These are phyloP conservation scores for Gossypium gossypioides DNA, from an alignment of 441 rosid genomes.

Conservation along the genomic window DNA sequence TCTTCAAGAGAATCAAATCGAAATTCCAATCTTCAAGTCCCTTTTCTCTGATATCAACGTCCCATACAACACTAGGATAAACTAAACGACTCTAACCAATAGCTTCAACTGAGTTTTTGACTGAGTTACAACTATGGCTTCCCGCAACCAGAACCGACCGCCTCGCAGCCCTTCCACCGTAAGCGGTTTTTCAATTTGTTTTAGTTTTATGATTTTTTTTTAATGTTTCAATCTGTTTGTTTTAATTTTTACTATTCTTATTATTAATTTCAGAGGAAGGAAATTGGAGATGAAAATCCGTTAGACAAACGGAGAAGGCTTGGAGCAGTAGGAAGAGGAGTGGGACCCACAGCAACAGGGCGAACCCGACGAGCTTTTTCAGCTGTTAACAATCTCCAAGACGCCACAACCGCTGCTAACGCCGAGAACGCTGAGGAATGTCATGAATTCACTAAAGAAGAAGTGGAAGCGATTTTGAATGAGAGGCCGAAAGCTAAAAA, in stretches of 20 bases:
- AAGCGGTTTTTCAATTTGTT: constrained; percentile 13
- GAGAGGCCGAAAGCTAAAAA: constrained; percentile 65
- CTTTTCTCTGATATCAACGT: constrained; percentile 2
- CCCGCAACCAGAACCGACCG: constrained; percentile 73
- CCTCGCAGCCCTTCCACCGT: constrained; percentile 69
- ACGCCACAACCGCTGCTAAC: constrained; percentile 21
- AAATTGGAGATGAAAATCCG: constrained; percentile 33
- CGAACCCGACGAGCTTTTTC: constrained; percentile 49
- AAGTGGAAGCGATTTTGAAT: constrained; percentile 56
- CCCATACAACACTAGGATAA: not conserved
- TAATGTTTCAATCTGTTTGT: not conserved
- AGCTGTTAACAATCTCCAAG: constrained; percentile 42
- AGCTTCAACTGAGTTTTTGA: not conserved
- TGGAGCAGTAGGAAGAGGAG: constrained; percentile 33
- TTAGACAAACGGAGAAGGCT: constrained; percentile 58
- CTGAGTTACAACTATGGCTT: constrained; percentile 34
- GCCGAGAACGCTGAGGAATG: constrained; percentile 32
- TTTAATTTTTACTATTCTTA: not conserved
- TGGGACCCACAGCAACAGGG: constrained; percentile 28
- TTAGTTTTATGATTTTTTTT: not conserved
- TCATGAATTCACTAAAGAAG: constrained; percentile 68
- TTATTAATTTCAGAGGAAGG: constrained; percentile 46
- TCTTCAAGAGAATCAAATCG: not conserved
- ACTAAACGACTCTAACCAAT: not conserved
- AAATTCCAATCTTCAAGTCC: not conserved